Percentiles rank a stretch among this genome's conserved stretches.
Conservation (phyloP, 306 rosid genomes). For the Canavalia gladiata region DNA sequence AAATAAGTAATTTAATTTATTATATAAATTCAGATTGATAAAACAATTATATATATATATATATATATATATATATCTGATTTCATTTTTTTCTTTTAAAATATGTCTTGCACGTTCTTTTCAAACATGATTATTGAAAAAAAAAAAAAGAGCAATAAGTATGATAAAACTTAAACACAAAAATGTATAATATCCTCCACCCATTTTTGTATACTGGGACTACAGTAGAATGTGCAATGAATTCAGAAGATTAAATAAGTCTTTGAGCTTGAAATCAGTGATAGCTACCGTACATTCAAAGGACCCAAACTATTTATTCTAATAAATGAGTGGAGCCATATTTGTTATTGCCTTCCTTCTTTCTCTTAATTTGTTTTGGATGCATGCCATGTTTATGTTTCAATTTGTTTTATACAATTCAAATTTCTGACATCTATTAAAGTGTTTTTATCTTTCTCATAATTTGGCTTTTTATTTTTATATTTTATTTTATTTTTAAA, state of each 20-base stretch:
- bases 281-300: conserved; percentile 7
- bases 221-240: neutral
- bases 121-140: neutral
- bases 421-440: neutral
- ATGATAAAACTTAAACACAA: neutral
- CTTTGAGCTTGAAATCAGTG: neutral
- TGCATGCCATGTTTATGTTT: neutral
- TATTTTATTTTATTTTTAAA: neutral
- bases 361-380: conserved; percentile 20
- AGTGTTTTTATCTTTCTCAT: neutral
- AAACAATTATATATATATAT: too few species aligned
- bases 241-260: neutral
- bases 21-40: too few species aligned
- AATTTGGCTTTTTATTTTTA: neutral
- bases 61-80: neutral
- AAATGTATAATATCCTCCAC: neutral
- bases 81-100: neutral
- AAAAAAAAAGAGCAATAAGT: neutral
- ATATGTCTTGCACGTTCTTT: neutral
- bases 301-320: conserved; percentile 48
- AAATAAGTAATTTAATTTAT: too few species aligned
- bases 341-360: neutral
- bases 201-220: neutral
- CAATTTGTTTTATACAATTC: neutral
- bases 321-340: conserved; percentile 60